A percentile compares a stretch with the other conserved stretches of the same genome.
These are phyloP conservation scores for bread wheat (Triticum aestivum) DNA, from an alignment of 176 grass and related monocot genomes.

Conservation along the genomic window IWGSC_CS_RefSeq_v2.1 NC_057814.1:59788909-59789408, in stretches of 20 bases:
- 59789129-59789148: background rate
- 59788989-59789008: background rate
- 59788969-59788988: background rate
- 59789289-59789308: background rate
- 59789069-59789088: background rate
- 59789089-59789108: background rate
- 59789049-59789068: background rate
- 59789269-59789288: background rate
- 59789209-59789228: background rate
- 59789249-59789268: background rate
- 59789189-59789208: slow-evolving; percentile 21
- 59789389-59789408: background rate
- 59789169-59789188: background rate
- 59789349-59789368: background rate
- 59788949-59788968: slow-evolving; percentile 11
- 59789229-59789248: background rate
- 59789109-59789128: slow-evolving; percentile 14
- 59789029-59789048: background rate
- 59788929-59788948: background rate
- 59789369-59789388: background rate
- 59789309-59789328: background rate
- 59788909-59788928: background rate
- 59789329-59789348: background rate
- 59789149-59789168: slow-evolving; percentile 34
- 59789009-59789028: too few species aligned